Evolutionary conservation across 331 rosid genomes (phyloP).

Genomic region (Erythrophleum ivorense): DNA sequence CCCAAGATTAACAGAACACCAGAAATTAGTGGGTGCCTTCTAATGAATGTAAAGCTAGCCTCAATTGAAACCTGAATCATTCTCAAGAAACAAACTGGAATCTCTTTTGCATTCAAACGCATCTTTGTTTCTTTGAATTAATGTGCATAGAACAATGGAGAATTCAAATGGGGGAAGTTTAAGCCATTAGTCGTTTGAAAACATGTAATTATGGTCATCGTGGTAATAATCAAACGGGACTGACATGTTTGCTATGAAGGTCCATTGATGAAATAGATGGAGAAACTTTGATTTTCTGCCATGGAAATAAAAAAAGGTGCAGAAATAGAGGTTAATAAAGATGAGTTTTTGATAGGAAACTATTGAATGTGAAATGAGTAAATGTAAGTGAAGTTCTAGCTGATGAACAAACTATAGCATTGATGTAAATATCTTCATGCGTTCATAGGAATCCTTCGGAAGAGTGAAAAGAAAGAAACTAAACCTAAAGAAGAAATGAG

Average conservation of each 20-base stretch:
- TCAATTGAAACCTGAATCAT: constrained; percentile 39
- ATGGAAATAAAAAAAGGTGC: background rate
- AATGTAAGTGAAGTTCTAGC: constrained; percentile 20
- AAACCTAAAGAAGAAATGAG: constrained; percentile 42
- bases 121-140: constrained; percentile 31
- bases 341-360: constrained; percentile 27
- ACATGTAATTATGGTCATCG: constrained; percentile 17
- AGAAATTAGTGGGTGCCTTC: constrained; percentile 47
- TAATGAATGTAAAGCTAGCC: constrained; percentile 36
- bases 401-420: constrained; percentile 19
- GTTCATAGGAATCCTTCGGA: constrained; percentile 13
- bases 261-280: constrained; percentile 2
- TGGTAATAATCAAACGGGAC: constrained; percentile 3
- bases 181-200: background rate
- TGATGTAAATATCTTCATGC: constrained; percentile 29
- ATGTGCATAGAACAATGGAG: background rate
- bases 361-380: background rate
- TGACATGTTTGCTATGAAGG: constrained; percentile 17
- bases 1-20: constrained; percentile 33
- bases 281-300: background rate
- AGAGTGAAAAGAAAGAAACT: constrained; percentile 26
- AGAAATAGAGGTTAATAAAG: background rate
- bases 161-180: background rate
- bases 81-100: constrained; percentile 47
- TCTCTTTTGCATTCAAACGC: constrained; percentile 52